Conservation (phyloP, 2,329 filamentous ascomycete genomes). For the Podosphaera xanthii region DNA sequence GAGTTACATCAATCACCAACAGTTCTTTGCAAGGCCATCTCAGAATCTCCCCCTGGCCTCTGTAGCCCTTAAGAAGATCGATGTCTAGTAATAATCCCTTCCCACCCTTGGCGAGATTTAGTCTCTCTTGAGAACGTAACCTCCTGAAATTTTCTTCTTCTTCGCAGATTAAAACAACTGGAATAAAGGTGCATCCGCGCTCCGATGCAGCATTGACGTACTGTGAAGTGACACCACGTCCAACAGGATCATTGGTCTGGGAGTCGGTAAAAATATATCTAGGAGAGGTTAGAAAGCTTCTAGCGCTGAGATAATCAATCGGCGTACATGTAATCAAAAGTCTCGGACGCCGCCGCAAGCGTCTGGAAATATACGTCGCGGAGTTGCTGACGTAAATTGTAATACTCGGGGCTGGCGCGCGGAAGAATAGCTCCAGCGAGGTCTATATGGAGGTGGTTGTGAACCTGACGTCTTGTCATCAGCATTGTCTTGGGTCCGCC, state of each 20-base stretch:
- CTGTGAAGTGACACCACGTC: background rate
- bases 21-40: background rate
- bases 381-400: background rate
- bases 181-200: conserved; percentile 2
- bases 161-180: conserved; percentile 1
- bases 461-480: background rate
- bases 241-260: background rate
- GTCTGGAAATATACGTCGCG: background rate
- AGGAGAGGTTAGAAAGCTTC: background rate
- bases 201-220: background rate
- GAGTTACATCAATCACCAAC: conserved; percentile 1
- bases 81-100: background rate
- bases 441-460: conserved; percentile 3
- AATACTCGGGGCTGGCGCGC: conserved; percentile 1
- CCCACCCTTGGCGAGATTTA: background rate
- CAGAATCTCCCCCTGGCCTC: background rate
- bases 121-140: background rate
- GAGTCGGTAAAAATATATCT: conserved; percentile 1
- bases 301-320: background rate
- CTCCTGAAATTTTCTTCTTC: conserved; percentile 1
- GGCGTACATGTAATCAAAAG: background rate
- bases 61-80: background rate
- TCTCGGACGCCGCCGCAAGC: background rate
- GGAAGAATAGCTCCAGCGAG: conserved; percentile 1
- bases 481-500: background rate